Conservation (phyloP, 352 stramenopile species). For the Phytophthora constricta region DNA sequence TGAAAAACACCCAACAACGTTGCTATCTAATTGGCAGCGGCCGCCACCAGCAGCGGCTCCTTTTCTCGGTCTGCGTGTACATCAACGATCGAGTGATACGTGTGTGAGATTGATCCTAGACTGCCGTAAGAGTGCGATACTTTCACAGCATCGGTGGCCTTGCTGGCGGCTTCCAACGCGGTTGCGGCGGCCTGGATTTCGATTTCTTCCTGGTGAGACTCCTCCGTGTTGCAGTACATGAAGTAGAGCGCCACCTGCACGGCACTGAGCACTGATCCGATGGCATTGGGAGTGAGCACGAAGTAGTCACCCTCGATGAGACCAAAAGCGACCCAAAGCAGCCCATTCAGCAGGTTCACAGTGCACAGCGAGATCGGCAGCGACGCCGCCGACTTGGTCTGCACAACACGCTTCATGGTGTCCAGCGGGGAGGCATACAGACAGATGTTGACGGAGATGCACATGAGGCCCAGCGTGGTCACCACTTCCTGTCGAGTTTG, state of each 20-base stretch:
- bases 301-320: conserved; percentile 47
- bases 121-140: conserved; percentile 26
- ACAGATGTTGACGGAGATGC: conserved; percentile 45
- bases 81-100: conserved; percentile 20
- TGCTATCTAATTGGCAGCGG: conserved; percentile 33
- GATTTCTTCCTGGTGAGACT: conserved; percentile 25
- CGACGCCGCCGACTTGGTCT: conserved; percentile 50
- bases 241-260: conserved; percentile 54
- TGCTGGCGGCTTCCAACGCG: conserved; percentile 23
- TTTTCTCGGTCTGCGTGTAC: conserved; percentile 26
- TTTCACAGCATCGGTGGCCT: background rate
- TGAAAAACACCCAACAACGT: background rate
- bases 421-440: conserved; percentile 58
- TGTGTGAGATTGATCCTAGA: conserved; percentile 18
- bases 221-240: conserved; percentile 39
- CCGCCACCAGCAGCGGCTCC: conserved; percentile 27
- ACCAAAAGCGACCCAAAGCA: conserved; percentile 55
- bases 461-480: conserved; percentile 44
- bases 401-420: conserved; percentile 49
- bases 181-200: conserved; percentile 24
- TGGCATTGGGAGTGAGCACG: conserved; percentile 47
- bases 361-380: conserved; percentile 55
- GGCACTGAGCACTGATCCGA: conserved; percentile 47
- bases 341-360: conserved; percentile 53
- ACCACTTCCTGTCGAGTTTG: conserved; percentile 40